A percentile compares a stretch with the other conserved stretches of the same genome.
Conservation (phyloP, 495 filamentous ascomycete genomes). For the Acidiella bohemica region DNA sequence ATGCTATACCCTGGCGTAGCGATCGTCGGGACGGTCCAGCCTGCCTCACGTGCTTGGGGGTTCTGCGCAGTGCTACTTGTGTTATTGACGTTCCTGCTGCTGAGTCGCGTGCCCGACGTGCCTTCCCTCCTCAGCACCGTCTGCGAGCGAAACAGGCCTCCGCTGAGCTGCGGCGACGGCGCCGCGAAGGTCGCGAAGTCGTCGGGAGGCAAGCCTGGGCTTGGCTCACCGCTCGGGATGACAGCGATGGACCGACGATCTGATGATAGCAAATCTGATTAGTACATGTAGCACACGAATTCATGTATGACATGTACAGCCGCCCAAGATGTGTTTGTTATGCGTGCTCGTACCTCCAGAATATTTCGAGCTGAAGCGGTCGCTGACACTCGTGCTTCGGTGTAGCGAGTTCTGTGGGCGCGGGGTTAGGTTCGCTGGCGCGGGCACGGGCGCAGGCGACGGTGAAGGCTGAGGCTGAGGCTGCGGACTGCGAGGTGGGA, state of each 20-base stretch:
- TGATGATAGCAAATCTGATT: background rate
- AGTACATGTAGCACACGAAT: background rate
- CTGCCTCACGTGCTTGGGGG: too few species aligned
- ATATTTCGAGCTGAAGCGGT: conserved; percentile 11
- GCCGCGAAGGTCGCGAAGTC: conserved; percentile 3
- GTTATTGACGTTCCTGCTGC: too few species aligned
- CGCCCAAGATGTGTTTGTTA: too few species aligned
- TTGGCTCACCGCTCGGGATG: conserved; percentile 6
- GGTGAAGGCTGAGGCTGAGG: background rate
- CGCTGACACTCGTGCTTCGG: conserved; percentile 10
- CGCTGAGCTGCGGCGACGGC: conserved; percentile 2
- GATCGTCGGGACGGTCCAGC: too few species aligned
- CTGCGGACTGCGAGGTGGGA: conserved; percentile 1
- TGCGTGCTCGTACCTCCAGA: conserved; percentile 12
- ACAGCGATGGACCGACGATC: conserved; percentile 15
- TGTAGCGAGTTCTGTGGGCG: conserved; percentile 4
- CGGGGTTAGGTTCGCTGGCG: too few species aligned
- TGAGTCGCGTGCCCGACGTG: background rate
- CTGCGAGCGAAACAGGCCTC: conserved; percentile 12
- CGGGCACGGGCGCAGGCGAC: too few species aligned
- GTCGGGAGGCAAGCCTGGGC: background rate
- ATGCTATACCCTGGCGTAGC: too few species aligned
- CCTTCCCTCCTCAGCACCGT: conserved; percentile 15
- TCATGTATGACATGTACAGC: too few species aligned
- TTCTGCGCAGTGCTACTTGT: too few species aligned